Evolutionary conservation across 2,329 filamentous ascomycete genomes (phyloP), one percentile per base, ranked within the genome.

Genomic region (Fonsecaea pugnacius): DNA sequence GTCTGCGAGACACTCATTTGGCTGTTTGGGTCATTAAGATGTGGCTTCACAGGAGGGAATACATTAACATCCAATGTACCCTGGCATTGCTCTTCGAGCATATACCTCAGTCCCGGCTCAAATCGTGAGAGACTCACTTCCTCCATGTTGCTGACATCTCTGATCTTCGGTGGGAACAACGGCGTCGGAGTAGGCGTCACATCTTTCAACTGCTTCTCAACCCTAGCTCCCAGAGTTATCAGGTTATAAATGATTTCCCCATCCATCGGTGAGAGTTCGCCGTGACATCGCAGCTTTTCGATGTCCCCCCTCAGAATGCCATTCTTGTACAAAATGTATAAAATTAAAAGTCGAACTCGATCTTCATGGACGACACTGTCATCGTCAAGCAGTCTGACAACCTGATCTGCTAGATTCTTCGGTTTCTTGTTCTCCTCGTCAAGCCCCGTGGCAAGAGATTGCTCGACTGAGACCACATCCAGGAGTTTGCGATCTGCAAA

Each of bases 391-490:
- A 96, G 83, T 21, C 91, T 88, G 33, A 96, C 90, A 16, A 98
- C 83, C 69, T 96, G 88, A 69, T 95, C 91, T 32, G 93, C 87
- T 55, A 96, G 79, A 72, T 96, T 92, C 78, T 96, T 97, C 9
- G 94, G 91, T 75, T 95, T 96, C 72, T 90, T 89, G 73, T 89
- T 90, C 73, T 97, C 93, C 77, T 98, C 94, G 71, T 98, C 95
- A 4, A 97, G 80, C 0, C 95, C 95, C 0, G 95, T 98, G 9
- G 93, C 91, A 69, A 99, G 83, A 32, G 88, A 91, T 82, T 98
- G 95, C 78, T 99, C 95, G 5, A 93, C 85, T 0, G 90, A 89
- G 12, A 92, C 92, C 63, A 98, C 83, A 73, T 99, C 95, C 6
- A 90, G 85, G 6, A 99, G 83, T 74, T 96, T 96, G 75, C 89